Conservation (phyloP, 2,329 filamentous ascomycete species). For the Pyrenochaeta sp. region DNA sequence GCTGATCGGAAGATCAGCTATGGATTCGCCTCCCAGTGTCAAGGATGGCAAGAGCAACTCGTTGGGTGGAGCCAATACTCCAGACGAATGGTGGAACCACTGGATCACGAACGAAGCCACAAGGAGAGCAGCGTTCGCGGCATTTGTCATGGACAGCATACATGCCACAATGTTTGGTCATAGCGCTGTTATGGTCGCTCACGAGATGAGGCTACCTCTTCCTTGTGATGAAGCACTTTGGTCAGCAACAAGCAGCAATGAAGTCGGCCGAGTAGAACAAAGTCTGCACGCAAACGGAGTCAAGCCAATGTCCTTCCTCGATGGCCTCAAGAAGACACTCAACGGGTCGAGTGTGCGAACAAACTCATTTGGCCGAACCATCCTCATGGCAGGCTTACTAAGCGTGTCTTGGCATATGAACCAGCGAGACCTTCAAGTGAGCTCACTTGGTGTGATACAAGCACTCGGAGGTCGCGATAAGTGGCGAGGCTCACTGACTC, state of each 20-base stretch:
- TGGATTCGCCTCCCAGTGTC: conserved; percentile 82
- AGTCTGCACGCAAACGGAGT: conserved; percentile 81
- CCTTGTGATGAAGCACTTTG: conserved; percentile 94
- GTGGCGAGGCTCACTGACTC: conserved; percentile 84
- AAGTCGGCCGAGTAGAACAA: conserved; percentile 84
- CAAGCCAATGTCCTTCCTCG: conserved; percentile 85
- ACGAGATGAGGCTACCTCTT: conserved; percentile 89
- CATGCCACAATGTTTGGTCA: conserved; percentile 99
- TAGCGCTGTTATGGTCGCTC: conserved; percentile 94
- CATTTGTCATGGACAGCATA: conserved; percentile 93
- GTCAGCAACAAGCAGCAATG: conserved; percentile 86
- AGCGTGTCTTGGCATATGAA: conserved; percentile 99
- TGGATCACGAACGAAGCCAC: conserved; percentile 97
- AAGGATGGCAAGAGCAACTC: conserved; percentile 65
- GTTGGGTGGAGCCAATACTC: conserved; percentile 66
- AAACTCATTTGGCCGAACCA: conserved; percentile 90
- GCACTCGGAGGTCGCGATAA: conserved; percentile 87
- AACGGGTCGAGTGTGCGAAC: conserved; percentile 86
- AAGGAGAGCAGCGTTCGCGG: conserved; percentile 86
- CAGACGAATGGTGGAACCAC: conserved; percentile 92
- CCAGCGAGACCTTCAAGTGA: conserved; percentile 91
- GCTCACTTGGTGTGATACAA: conserved; percentile 79
- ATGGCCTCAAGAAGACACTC: conserved; percentile 87
- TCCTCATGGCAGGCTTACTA: conserved; percentile 90
- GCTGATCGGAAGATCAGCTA: conserved; percentile 81